These are phyloP conservation scores for Poa pratensis DNA, from an alignment of 176 grass and related monocot species.

Conservation along the genomic window DNA sequence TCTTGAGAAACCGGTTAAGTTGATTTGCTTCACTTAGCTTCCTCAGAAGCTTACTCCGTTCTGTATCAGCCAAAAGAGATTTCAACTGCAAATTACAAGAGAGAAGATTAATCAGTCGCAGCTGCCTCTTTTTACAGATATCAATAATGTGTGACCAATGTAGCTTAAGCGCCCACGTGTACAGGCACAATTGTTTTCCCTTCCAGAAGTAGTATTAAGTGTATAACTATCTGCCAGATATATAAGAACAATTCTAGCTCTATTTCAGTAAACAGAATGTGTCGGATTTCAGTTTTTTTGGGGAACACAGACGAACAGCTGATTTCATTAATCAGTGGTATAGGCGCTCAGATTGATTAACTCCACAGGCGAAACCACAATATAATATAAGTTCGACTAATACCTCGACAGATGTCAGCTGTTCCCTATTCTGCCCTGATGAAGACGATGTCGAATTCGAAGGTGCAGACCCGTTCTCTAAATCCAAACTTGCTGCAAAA, in stretches of 20 bases:
- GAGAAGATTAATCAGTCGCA: slow-evolving; percentile 19
- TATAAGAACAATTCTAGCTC: slow-evolving; percentile 14
- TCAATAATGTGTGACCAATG: background rate
- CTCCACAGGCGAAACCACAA: background rate
- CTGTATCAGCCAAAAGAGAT: slow-evolving; percentile 77
- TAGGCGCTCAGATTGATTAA: slow-evolving; percentile 20
- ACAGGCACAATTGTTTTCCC: background rate
- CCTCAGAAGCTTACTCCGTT: slow-evolving; percentile 69
- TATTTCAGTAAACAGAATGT: background rate
- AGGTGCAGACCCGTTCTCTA: slow-evolving; percentile 51
- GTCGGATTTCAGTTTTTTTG: background rate
- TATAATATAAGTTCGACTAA: background rate
- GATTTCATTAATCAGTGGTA: background rate
- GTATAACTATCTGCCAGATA: background rate
- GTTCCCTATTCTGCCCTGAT: slow-evolving; percentile 41
- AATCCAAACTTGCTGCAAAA: slow-evolving; percentile 58
- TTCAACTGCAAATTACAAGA: slow-evolving; percentile 73
- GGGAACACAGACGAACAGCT: background rate
- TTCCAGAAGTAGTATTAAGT: background rate
- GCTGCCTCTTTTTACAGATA: background rate
- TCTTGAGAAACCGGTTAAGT: slow-evolving; percentile 87
- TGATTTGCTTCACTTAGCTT: slow-evolving; percentile 99
- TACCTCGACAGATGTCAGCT: slow-evolving; percentile 63
- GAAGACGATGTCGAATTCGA: slow-evolving; percentile 33
- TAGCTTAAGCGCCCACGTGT: background rate